Conservation (phyloP, 140 eudicot genomes). For the Ambrosia hybrid region DNA sequence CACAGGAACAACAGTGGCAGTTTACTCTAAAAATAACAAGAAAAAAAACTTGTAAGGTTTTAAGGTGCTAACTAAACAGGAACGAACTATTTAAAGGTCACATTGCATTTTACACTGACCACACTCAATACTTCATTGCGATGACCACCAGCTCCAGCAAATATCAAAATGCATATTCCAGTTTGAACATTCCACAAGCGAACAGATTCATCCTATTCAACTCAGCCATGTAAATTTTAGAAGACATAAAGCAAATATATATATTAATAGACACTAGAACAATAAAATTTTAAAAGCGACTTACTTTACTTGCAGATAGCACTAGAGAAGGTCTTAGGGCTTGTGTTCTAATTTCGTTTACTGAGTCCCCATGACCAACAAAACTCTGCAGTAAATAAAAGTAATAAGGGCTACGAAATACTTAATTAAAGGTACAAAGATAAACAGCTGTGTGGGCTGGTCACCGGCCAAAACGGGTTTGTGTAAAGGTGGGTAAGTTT, state of each 20-base stretch:
- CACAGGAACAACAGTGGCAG: too few relatives aligned
- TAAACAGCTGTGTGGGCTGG: too few relatives aligned
- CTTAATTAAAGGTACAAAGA: neutral
- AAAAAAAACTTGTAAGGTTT: too few relatives aligned
- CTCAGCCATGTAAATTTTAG: slow-evolving; percentile 18
- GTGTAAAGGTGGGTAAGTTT: too few relatives aligned
- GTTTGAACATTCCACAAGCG: slow-evolving; percentile 96
- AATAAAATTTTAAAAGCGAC: slow-evolving; percentile 14
- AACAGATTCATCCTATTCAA: slow-evolving; percentile 93
- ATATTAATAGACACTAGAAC: neutral
- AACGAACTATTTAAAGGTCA: too few relatives aligned
- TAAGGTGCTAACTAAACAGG: too few relatives aligned
- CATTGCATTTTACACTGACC: slow-evolving; percentile 46
- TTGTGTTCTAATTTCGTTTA: slow-evolving; percentile 93
- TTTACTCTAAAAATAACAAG: too few relatives aligned
- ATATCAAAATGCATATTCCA: slow-evolving; percentile 92
- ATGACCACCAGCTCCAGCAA: slow-evolving; percentile 99
- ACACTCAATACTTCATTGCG: slow-evolving; percentile 99
- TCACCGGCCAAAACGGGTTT: too few relatives aligned
- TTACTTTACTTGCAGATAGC: slow-evolving; percentile 94
- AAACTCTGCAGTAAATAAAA: slow-evolving; percentile 60
- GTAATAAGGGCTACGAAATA: neutral
- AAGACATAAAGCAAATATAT: neutral
- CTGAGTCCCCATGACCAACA: slow-evolving; percentile 98
- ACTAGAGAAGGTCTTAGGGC: slow-evolving; percentile 87